Evolutionary conservation across 106 monocot species (phyloP).

Genomic region (Narthecium ossifragum): DNA sequence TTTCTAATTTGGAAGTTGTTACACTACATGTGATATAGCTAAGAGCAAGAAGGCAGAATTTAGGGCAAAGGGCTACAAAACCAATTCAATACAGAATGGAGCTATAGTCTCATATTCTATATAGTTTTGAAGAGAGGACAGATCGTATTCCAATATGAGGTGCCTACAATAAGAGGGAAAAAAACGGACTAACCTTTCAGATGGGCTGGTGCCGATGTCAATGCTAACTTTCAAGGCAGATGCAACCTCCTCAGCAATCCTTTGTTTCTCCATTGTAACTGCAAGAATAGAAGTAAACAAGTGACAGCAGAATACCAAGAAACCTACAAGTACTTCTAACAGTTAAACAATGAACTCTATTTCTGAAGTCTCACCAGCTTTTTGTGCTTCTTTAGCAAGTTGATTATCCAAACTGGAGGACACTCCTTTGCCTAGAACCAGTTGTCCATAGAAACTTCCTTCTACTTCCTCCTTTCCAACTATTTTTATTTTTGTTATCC

Average conservation of each 20-base stretch:
- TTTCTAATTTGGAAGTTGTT: too few species aligned
- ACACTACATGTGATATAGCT: too few species aligned
- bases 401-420: conserved; percentile 83
- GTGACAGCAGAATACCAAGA: background rate
- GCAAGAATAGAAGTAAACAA: background rate
- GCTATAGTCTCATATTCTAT: too few species aligned
- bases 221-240: conserved; percentile 88
- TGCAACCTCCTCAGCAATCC: conserved; percentile 91
- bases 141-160: too few species aligned
- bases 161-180: too few species aligned
- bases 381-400: conserved; percentile 74
- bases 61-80: background rate
- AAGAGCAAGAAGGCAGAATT: too few species aligned
- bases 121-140: too few species aligned
- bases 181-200: conserved; percentile 95
- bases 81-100: too few species aligned
- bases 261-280: conserved; percentile 89
- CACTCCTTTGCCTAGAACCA: conserved; percentile 81
- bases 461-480: conserved; percentile 91
- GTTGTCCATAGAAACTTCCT: conserved; percentile 88
- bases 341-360: background rate
- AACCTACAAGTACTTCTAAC: background rate
- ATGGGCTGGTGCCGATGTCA: conserved; percentile 51
- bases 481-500: conserved; percentile 65
- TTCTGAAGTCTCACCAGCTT: conserved; percentile 56